Evolutionary conservation across 768 basidiomycete genomes (phyloP).

Genomic region (Tricholoma saponaceum): DNA sequence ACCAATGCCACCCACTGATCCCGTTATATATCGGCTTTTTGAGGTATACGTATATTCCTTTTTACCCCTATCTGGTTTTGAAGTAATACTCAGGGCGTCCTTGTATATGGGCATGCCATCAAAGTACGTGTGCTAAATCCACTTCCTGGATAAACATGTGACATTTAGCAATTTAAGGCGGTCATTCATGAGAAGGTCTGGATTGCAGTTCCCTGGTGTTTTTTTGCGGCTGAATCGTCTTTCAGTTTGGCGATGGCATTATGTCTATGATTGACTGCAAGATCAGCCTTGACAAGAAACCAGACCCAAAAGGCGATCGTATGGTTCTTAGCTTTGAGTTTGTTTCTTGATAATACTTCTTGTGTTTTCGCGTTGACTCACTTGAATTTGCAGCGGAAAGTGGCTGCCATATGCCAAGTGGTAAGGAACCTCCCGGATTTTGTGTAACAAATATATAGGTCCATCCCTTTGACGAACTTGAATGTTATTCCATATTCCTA

Average conservation of each 20-base stretch:
- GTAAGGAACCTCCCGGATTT: conserved; percentile 39
- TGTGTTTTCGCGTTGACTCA: neutral
- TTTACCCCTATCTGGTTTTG: neutral
- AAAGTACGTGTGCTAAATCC: conserved; percentile 43
- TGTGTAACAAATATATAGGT: neutral
- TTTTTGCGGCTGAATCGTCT: neutral
- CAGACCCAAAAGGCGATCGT: conserved; percentile 76
- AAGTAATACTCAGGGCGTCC: conserved; percentile 42
- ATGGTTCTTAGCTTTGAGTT: conserved; percentile 81
- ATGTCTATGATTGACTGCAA: conserved; percentile 90
- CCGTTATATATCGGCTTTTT: conserved; percentile 77
- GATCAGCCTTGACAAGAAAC: conserved; percentile 62
- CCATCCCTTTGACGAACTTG: too few relatives aligned
- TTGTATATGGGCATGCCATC: conserved; percentile 78
- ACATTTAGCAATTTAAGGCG: conserved; percentile 34
- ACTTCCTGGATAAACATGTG: conserved; percentile 1
- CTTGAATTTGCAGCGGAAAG: conserved; percentile 61
- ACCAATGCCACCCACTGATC: conserved; percentile 71
- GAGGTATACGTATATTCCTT: conserved; percentile 51
- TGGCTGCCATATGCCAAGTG: conserved; percentile 73
- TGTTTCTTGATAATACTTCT: conserved; percentile 23
- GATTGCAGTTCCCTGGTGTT: neutral
- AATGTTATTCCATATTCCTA: neutral
- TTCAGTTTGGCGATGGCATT: conserved; percentile 79
- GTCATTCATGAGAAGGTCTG: conserved; percentile 73